Evolutionary conservation across 2,329 filamentous ascomycete genomes (phyloP), one percentile per base, ranked within the genome.

Genomic region (Arachnomyces sp.): DNA sequence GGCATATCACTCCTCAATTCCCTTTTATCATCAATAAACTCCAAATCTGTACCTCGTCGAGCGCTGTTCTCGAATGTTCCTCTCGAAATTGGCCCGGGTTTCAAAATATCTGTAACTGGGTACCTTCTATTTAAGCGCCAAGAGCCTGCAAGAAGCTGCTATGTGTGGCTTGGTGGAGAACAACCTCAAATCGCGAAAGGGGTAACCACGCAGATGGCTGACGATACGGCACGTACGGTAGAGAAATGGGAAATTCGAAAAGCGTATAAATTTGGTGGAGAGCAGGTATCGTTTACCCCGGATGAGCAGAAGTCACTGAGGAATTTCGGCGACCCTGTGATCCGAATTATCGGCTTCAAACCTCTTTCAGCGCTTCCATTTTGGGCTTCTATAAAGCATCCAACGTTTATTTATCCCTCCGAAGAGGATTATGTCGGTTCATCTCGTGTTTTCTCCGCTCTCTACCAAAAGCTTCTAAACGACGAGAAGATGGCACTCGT

Each of bases 331-430:
- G 74, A 84, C 1, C 86, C 87, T 0, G 72, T 86, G 9, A 84
- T 98, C 42, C 82, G 88, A 4, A 84, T 98, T 49, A 84, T 98
- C 42, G 92, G 92, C 4, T 98, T 98, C 73, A 98, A 96, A 59
- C 79, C 86, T 5, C 71, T 85, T 18, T 77, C 76, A 1, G 68
- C 77, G 53, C 69, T 95, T 2, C 84, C 85, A 0, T 71, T 83
- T 13, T 95, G 90, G 88, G 86, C 87, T 1, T 88, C 86, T 28
- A 73, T 86, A 36, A 86, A 85, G 56, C 88, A 89, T 52, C 86
- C 89, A 0, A 86, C 80, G 0, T 98, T 95, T 61, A 86, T 98
- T 43, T 96, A 94, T 55, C 92, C 92, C 0, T 92, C 84, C 13
- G 92, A 98, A 63, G 82, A 88, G 47, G 84, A 86, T 46, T 94